Evolutionary conservation across 192 early-diverging fungal genomes (phyloP).

Genomic region (Kappamyces sp.): DNA sequence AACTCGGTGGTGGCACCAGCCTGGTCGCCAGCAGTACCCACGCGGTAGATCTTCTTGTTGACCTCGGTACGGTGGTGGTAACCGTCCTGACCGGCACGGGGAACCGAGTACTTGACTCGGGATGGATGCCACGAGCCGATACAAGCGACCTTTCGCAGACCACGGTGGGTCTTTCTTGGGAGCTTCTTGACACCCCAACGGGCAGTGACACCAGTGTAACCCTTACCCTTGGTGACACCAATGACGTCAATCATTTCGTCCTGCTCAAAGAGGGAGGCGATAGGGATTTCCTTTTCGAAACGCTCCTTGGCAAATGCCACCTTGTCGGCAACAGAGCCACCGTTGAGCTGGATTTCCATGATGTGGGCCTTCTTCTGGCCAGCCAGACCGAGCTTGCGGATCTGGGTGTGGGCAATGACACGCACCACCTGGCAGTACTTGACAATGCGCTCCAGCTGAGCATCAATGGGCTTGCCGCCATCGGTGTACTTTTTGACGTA

Average conservation of each 20-base stretch:
- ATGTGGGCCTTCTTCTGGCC: constrained; percentile 99
- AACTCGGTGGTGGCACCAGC: constrained; percentile 88
- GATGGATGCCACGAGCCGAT: constrained; percentile 98
- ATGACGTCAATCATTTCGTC: constrained; percentile 99
- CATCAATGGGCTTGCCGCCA: constrained; percentile 73
- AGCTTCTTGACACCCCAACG: constrained; percentile 99
- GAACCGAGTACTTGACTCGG: constrained; percentile 95
- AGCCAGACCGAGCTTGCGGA: constrained; percentile 81
- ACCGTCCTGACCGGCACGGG: constrained; percentile 99
- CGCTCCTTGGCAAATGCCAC: constrained; percentile 95
- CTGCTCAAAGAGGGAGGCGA: constrained; percentile 90
- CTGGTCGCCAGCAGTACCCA: constrained; percentile 74
- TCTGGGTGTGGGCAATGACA: constrained; percentile 97
- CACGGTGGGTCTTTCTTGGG: constrained; percentile 99
- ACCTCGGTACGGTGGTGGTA: constrained; percentile 99
- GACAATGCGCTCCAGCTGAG: constrained; percentile 96
- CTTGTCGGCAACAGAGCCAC: constrained; percentile 92
- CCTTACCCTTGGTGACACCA: constrained; percentile 98
- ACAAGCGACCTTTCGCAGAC: constrained; percentile 99
- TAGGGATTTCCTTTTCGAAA: constrained; percentile 94
- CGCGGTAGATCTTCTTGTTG: constrained; percentile 99
- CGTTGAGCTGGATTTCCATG: constrained; percentile 99
- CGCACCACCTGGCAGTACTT: constrained; percentile 99
- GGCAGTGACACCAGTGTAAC: constrained; percentile 97
- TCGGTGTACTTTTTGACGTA: constrained; percentile 96